These are phyloP conservation scores for Suillus subalutaceus DNA, from an alignment of 768 basidiomycete genomes.

Conservation along the genomic window DNA sequence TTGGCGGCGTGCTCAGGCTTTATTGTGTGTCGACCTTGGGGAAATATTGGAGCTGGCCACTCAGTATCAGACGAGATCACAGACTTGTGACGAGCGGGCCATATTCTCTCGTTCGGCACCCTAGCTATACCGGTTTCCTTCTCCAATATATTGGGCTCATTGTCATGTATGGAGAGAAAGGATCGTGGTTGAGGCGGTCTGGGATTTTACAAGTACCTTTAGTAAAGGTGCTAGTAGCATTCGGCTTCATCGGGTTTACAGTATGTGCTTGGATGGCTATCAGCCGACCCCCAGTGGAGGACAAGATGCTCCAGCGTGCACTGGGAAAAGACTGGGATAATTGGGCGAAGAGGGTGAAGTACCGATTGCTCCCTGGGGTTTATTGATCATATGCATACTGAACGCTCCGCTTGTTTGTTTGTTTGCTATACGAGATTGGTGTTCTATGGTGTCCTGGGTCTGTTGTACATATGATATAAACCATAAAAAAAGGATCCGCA, in stretches of 20 bases:
- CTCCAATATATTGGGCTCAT: neutral
- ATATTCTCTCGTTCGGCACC: slow-evolving; percentile 28
- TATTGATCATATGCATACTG: neutral
- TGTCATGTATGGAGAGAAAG: neutral
- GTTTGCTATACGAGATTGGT: neutral
- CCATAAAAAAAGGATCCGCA: neutral
- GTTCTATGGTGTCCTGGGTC: neutral
- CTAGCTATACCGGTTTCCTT: slow-evolving; percentile 16
- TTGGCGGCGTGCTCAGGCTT: slow-evolving; percentile 26
- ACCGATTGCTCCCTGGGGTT: neutral
- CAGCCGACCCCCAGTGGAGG: slow-evolving; percentile 19
- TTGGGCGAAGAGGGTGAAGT: slow-evolving; percentile 4
- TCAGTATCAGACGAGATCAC: slow-evolving; percentile 27
- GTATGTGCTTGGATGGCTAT: neutral
- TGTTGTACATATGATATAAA: neutral
- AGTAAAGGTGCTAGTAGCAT: neutral
- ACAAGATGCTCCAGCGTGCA: slow-evolving; percentile 10
- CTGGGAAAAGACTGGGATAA: slow-evolving; percentile 17
- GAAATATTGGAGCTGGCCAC: slow-evolving; percentile 29
- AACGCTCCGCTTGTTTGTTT: neutral
- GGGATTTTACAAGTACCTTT: slow-evolving; percentile 3
- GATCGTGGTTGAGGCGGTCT: neutral
- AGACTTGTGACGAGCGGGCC: slow-evolving; percentile 28
- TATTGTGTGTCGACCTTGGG: slow-evolving; percentile 28
- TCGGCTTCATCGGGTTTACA: neutral